Base-by-base conservation (phyloP, 83 land plant species). In the Larix sibirica region DNA sequence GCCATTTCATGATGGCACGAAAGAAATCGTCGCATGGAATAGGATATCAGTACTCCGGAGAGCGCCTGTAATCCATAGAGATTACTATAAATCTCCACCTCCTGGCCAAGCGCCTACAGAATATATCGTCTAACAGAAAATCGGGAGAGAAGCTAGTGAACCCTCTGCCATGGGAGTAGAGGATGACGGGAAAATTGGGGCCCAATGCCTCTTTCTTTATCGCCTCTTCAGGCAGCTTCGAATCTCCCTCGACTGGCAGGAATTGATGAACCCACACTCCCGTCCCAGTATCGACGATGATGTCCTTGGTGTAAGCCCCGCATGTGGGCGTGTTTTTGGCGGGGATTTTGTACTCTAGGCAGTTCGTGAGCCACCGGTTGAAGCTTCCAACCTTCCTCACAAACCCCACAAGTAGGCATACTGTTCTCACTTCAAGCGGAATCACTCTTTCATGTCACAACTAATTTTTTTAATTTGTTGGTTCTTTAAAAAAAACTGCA, bases 111-210 rank as follows among this genome's bases (percentile, higher is more conserved):
- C 90, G 82, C 33, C 97, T 90, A 81, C 98, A 91, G 40, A 90
- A 87, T 62, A 44, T 75, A 81, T 94, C 97, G 86, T 94, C 90
- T 24, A 47, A 20, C 0, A 66, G n/a, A 26, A 87, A 86, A 56
- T 83, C 71, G 14, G 97, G 82, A 70, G 87, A 75, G 63, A 92
- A 79, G 62, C 83, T 70, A 1, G 83, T 83, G 83, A 96, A 96
- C 0, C 98, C 98, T 9, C 98, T 96, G 62, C 98, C 98, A 84
- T 95, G 96, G 80, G 81, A 92, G 86, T 86, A 90, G 64, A 93
- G 62, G 7, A 91, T 38, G 47, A 95, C 79, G 20, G 97, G 98
- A n/a, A 90, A 80, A 8, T 21, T 21, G 59, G 67, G 60, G 38
- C 66, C 75, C 20, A 18, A n/a, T 6, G 6, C 44, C 36, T 18